Evolutionary conservation across 1,284 basidiomycete genomes (phyloP).

Genomic region (Dichomitus squalens): DNA sequence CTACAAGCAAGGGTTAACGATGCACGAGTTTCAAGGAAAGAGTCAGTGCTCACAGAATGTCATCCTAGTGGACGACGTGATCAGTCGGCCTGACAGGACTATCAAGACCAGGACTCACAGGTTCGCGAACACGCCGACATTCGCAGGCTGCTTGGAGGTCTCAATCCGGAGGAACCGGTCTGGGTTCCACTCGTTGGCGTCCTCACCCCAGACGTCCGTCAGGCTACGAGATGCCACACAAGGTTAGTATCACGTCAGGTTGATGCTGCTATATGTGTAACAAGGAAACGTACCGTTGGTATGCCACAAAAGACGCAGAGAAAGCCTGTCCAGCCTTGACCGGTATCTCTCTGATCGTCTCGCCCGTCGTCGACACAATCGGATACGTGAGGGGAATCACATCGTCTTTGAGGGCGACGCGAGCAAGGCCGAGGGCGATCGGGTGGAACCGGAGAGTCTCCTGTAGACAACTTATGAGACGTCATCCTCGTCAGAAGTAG

Average conservation of each 20-base stretch:
- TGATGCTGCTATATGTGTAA: too few species aligned
- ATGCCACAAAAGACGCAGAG: slow-evolving; percentile 31
- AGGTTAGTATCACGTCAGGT: too few species aligned
- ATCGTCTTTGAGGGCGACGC: slow-evolving; percentile 36
- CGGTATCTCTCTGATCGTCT: slow-evolving; percentile 35
- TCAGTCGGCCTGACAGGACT: background rate
- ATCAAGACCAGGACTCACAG: slow-evolving; percentile 37
- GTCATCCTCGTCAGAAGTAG: background rate
- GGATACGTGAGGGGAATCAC: slow-evolving; percentile 42
- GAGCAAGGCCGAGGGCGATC: slow-evolving; percentile 32
- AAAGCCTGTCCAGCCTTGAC: slow-evolving; percentile 41
- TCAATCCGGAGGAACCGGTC: slow-evolving; percentile 7
- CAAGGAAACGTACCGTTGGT: slow-evolving; percentile 33
- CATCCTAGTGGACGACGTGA: background rate
- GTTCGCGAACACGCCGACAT: slow-evolving; percentile 52
- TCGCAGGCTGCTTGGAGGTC: slow-evolving; percentile 30
- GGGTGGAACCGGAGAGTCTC: slow-evolving; percentile 44
- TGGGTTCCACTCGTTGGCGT: slow-evolving; percentile 34
- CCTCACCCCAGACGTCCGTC: slow-evolving; percentile 48
- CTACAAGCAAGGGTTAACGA: background rate
- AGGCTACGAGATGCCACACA: slow-evolving; percentile 23
- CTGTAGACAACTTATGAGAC: slow-evolving; percentile 13
- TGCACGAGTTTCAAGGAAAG: background rate
- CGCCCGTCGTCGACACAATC: slow-evolving; percentile 33
- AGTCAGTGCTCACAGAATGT: slow-evolving; percentile 9